Percentiles rank a stretch among this genome's conserved stretches.
Conservation (phyloP, 805 yeast species). For the Lipomyces starkeyi region DNA sequence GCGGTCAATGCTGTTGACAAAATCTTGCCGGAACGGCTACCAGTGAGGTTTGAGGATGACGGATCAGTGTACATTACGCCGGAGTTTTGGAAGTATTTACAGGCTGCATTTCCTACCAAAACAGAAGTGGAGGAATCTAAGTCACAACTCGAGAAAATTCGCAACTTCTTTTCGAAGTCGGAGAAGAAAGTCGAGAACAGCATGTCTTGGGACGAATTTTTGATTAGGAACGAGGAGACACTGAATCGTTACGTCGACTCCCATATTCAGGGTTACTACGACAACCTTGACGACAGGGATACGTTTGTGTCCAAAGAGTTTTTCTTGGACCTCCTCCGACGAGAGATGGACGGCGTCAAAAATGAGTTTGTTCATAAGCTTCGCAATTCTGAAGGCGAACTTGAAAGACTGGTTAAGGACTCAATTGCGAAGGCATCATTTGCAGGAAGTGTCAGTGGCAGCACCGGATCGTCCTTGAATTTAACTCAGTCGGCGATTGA, state of each 20-base stretch:
- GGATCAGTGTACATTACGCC: constrained; percentile 29
- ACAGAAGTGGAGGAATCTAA: constrained; percentile 12
- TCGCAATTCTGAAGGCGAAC: constrained; percentile 21
- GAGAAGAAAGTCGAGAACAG: neutral
- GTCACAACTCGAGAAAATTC: constrained; percentile 1
- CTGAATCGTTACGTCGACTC: constrained; percentile 21
- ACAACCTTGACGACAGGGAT: constrained; percentile 19
- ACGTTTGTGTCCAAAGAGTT: constrained; percentile 25
- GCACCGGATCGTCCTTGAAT: constrained; percentile 6
- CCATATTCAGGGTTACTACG: constrained; percentile 20
- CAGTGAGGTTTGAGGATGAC: constrained; percentile 20
- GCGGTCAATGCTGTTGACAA: constrained; percentile 28
- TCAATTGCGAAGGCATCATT: constrained; percentile 9
- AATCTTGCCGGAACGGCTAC: constrained; percentile 29
- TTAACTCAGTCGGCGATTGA: constrained; percentile 36
- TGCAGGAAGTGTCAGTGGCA: neutral
- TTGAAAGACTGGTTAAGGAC: constrained; percentile 7
- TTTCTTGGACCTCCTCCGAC: constrained; percentile 28
- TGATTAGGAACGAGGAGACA: constrained; percentile 20
- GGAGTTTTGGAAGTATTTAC: constrained; percentile 31
- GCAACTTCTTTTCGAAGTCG: neutral
- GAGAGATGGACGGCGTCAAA: constrained; percentile 24
- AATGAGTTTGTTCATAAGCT: constrained; percentile 16
- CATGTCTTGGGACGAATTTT: constrained; percentile 33
- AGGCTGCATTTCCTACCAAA: constrained; percentile 25